Percentiles rank a stretch among this genome's conserved stretches.
These are phyloP conservation scores for Coemansia sp. DNA, from an alignment of 192 early-diverging fungal species.

Conservation along the genomic window DNA sequence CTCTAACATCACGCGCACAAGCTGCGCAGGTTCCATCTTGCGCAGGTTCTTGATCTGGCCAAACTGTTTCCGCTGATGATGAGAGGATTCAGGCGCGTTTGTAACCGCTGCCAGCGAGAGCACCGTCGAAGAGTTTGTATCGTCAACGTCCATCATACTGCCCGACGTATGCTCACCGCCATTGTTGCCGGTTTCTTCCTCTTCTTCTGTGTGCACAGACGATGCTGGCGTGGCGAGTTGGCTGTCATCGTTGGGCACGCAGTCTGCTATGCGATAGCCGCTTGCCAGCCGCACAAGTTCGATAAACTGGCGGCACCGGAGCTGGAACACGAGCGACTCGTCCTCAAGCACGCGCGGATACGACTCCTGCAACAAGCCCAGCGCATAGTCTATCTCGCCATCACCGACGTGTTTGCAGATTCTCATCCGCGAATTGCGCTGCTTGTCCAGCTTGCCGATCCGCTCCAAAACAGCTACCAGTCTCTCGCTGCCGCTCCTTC, in stretches of 20 bases:
- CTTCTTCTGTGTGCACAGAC: not conserved
- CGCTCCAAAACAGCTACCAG: slow-evolving; percentile 22
- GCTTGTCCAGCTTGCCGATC: slow-evolving; percentile 36
- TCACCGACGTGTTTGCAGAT: slow-evolving; percentile 62
- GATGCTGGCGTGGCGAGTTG: slow-evolving; percentile 22
- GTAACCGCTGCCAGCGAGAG: slow-evolving; percentile 35
- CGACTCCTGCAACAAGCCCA: slow-evolving; percentile 61
- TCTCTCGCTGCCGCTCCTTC: slow-evolving; percentile 1
- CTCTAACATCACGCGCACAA: slow-evolving; percentile 49
- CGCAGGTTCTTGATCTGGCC: slow-evolving; percentile 32
- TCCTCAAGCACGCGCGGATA: slow-evolving; percentile 73
- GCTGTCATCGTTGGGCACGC: slow-evolving; percentile 39
- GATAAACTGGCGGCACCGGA: slow-evolving; percentile 84
- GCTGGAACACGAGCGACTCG: slow-evolving; percentile 68
- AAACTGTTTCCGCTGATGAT: slow-evolving; percentile 9
- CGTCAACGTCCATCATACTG: slow-evolving; percentile 59
- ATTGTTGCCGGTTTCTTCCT: not conserved
- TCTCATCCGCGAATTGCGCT: slow-evolving; percentile 30
- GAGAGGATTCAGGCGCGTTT: slow-evolving; percentile 28
- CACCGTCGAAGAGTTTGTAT: slow-evolving; percentile 31
- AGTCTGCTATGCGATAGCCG: slow-evolving; percentile 32
- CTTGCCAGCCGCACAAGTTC: slow-evolving; percentile 68
- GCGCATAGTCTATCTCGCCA: slow-evolving; percentile 77
- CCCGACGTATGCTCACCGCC: not conserved
- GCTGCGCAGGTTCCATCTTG: slow-evolving; percentile 31